Evolutionary conservation across 2,329 filamentous ascomycete species (phyloP), one percentile per base, ranked within the genome.

Genomic region (Penicillium sp.): DNA sequence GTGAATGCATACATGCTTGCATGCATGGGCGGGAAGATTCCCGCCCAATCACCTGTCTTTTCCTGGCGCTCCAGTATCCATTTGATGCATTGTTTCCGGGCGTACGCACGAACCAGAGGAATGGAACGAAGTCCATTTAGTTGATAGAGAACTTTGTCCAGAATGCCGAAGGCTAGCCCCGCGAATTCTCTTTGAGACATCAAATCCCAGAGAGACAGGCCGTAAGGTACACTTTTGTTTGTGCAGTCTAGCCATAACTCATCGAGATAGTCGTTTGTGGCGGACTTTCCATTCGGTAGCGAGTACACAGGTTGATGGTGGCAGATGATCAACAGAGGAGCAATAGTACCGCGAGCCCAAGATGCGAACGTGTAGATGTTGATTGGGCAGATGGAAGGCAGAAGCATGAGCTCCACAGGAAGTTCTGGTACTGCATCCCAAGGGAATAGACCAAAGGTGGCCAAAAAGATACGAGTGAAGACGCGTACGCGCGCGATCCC

Each of bases 41-140:
- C 71, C 2, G 59, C 68, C 66, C 67, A 73, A 50, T 68, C 66
- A 1, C 72, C 70, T 5, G 51, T 50, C 2, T 44, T 42, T 46
- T 73, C 69, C 50, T 72, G 71, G 26, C 59, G 69, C 36, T 72
- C 61, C 0, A 74, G 53, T 4, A 73, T 59, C 70, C 70, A 74
- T 5, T 64, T 33, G 0, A 72, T 45, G 26, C 68, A 68, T 44
- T 58, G 43, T 7, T 50, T 52, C 12, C 66, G 57, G 10, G 69
- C 61, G 35, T 61, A 56, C 1, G 31, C 16, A 12, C 61, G 57
- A 5, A 61, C 30, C 2, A 57, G 41, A 19, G 55, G 60, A n/a
- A 43, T 25, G 1, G 45, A 50, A 1, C 66, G 58, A n/a, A 66
- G 55, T 8, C 62, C 60, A 4, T 49, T 43, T 1, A 65, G 30